phyloP scores from a whole-genome alignment of 306 rosid genomes.

The Mimosa bimucronata region DNA sequence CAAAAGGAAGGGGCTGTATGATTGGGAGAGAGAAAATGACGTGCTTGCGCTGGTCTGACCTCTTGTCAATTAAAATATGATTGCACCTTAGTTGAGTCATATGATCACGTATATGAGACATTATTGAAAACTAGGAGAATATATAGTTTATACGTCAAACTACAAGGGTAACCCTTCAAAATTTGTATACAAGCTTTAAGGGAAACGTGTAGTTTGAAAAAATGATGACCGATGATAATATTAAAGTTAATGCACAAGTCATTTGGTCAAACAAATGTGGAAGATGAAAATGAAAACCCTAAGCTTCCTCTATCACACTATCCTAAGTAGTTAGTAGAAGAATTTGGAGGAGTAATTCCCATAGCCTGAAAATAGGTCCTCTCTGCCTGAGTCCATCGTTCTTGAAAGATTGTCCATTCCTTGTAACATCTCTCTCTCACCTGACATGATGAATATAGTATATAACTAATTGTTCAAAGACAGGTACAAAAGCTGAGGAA shows the following conservation, averaged over 20 bases:
- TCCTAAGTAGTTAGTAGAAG: conserved; percentile 43
- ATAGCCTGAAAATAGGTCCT: conserved; percentile 48
- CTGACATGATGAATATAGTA: conserved; percentile 42
- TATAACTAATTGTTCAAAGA: neutral
- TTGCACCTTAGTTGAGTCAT: neutral
- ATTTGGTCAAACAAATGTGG: neutral
- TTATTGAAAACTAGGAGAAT: neutral
- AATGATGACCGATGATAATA: neutral
- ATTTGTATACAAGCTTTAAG: neutral
- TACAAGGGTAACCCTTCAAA: neutral
- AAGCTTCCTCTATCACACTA: neutral
- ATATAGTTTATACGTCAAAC: neutral
- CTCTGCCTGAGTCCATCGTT: conserved; percentile 71
- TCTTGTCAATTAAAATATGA: neutral
- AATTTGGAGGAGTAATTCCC: conserved; percentile 47
- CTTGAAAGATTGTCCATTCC: conserved; percentile 83
- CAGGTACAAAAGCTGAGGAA: neutral
- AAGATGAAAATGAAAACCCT: neutral
- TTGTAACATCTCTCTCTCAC: conserved; percentile 77
- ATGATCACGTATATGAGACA: neutral
- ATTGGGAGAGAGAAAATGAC: neutral
- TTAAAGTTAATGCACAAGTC: neutral
- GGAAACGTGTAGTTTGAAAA: neutral
- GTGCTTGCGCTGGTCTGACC: neutral
- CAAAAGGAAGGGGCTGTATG: neutral